Conservation (phyloP, 2,329 filamentous ascomycete species). For the Microsporum canis region DNA sequence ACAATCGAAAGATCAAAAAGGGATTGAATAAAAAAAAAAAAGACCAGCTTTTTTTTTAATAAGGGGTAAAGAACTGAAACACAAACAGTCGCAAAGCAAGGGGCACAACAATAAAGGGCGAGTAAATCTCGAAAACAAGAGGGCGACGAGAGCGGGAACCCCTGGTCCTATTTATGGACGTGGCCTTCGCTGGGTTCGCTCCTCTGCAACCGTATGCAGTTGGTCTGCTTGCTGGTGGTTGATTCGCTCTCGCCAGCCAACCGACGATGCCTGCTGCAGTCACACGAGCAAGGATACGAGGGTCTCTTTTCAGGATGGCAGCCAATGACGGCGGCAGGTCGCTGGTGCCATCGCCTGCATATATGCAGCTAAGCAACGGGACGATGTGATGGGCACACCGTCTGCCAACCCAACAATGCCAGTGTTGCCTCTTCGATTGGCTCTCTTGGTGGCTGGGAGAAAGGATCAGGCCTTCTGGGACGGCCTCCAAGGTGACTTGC, state of each 20-base stretch:
- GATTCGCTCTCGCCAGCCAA: background rate
- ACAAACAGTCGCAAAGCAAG: background rate
- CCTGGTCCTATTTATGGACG: conserved; percentile 5
- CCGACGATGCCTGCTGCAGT: background rate
- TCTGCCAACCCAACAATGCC: background rate
- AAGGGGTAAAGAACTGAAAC: conserved; percentile 1
- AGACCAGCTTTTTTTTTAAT: conserved; percentile 3
- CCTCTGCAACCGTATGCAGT: background rate
- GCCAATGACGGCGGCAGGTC: background rate
- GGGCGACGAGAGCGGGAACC: background rate
- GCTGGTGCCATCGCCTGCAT: background rate
- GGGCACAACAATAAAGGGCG: background rate
- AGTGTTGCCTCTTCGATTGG: background rate
- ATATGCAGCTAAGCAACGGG: background rate
- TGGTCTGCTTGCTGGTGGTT: background rate
- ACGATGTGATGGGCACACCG: background rate
- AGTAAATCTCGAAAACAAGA: background rate
- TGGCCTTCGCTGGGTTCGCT: background rate
- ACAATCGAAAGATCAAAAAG: conserved; percentile 2
- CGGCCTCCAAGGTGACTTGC: background rate
- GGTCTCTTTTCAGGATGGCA: background rate
- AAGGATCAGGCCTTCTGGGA: conserved; percentile 1
- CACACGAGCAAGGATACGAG: background rate
- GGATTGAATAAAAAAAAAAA: background rate
- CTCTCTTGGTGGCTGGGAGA: background rate